Base-by-base conservation (phyloP, 2,329 filamentous ascomycete genomes). In the Cytospora piceae region DNA sequence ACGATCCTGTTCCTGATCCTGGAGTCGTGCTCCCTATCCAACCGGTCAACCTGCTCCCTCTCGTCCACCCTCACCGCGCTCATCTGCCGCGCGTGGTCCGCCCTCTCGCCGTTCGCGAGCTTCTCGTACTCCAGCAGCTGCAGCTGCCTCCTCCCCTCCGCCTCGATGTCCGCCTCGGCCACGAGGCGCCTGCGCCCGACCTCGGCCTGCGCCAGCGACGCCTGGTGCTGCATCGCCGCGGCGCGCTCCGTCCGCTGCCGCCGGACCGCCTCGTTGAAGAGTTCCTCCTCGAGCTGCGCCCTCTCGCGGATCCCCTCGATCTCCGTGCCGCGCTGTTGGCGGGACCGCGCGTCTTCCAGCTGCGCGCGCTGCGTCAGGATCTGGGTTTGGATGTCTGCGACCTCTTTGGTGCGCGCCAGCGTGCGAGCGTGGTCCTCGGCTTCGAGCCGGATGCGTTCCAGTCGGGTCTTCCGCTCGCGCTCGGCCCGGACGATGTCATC, bases 301-400 rank as follows among this genome's bases (percentile, higher is more conserved):
- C 80, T 79, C 54, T 80, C 78, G 20, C 76, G 77, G 6, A 84
- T 70, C 3, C 78, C 77, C 0, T 73, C 71, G 1, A 86, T 69
- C 42, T 86, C 83, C 31, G 82, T 78, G 37, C 71, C 73, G 54
- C 80, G 82, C 17, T 79, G 73, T n/a, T 80, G 79, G 22, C 78
- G 78, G 27, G 80, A 80, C 9, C 82, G 81, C 14, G 78, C 76
- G 63, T 85, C 83, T 64, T 87, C 85, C 31, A 86, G 77, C 65
- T 84, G 81, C 0, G 81, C 78, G 58, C 82, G 81, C 57, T 80
- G 77, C 0, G 77, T 74, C 71, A 79, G 80, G 58, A 87, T 83
- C 63, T 83, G 78, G 61, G 81, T 78, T 67, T 86, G 83, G 0
- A 85, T 77, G 1, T 75, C 75, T 0, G 85, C 84, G 0, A 86